Conservation (phyloP, 2,329 filamentous ascomycete species). For the Arachnomyces sp. region DNA sequence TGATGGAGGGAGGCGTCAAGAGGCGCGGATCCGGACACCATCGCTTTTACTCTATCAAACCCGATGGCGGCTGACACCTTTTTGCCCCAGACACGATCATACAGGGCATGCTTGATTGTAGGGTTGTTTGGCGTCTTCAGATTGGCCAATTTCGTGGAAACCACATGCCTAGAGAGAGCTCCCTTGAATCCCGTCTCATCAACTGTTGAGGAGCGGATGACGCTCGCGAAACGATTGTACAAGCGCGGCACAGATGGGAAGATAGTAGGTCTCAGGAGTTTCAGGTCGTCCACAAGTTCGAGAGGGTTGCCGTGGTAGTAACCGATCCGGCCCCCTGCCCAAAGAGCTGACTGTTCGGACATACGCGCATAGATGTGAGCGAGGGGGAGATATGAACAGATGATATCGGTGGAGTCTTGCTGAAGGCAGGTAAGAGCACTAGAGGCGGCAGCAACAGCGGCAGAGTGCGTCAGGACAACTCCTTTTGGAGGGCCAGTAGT, state of each 20-base stretch:
- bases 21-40: conserved; percentile 85
- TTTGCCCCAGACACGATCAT: conserved; percentile 71
- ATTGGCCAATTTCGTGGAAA: conserved; percentile 69
- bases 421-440: conserved; percentile 48
- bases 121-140: conserved; percentile 63
- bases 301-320: conserved; percentile 91
- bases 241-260: conserved; percentile 87
- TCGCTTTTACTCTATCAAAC: conserved; percentile 60
- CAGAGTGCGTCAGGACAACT: conserved; percentile 65
- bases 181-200: conserved; percentile 74
- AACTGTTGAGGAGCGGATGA: conserved; percentile 69
- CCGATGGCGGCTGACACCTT: conserved; percentile 81
- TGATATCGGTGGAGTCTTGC: conserved; percentile 52
- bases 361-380: conserved; percentile 92
- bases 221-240: conserved; percentile 81
- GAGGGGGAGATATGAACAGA: conserved; percentile 81
- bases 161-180: conserved; percentile 67
- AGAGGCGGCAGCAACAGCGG: conserved; percentile 65
- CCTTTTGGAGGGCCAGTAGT: conserved; percentile 58
- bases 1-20: conserved; percentile 80
- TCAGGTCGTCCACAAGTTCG: conserved; percentile 82
- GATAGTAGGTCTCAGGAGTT: conserved; percentile 69
- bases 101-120: conserved; percentile 47
- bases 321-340: conserved; percentile 66
- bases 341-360: conserved; percentile 65